Base-by-base conservation (phyloP, 1,139 yeast species). In the Yamadazyma taylorii region DNA sequence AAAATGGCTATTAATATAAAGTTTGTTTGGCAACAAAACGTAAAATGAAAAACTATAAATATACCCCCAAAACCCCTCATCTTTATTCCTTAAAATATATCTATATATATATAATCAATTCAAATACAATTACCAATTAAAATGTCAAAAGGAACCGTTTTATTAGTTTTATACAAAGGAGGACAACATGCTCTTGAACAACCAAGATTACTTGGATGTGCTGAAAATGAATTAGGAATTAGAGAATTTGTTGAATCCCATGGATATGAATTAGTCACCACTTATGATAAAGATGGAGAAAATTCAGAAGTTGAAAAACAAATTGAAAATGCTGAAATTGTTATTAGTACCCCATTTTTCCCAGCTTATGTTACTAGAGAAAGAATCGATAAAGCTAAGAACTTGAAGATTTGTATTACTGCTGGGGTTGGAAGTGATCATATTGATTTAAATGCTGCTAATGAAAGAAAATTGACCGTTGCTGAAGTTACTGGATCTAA, bases 361-460 rank as follows among this genome's bases (percentile, higher is more conserved):
- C 95, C 95, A 7, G 94, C 84, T 24, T 85, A 85, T 61, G 69
- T 85, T 55, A 78, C 83, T 37, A 68, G 69, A 42, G 82, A 79
- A 51, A 72, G 94, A 52, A 72, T 85, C 47, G 79, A 64, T 36
- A 76, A 78, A 56, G 92, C 94, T 34, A 81, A 81, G 56, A 84
- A 85, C 45, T 74, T 85, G 62, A 85, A 84, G 66, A 58, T 82
- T 41, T 73, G 84, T 46, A 69, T 85, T 51, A 85, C 92, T 36
- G 94, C 94, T 7, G 95, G 94, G 49, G 90, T 85, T 43, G 95
- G 95, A 6, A 81, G 88, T 10, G 95, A 85, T 58, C 94, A 85
- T 60, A 70, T 85, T 46, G 94, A 85, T 53, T 72, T 85, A 53
- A 73, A 73, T 48, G 86, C 86, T 48, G 88, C 89, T 48, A 82